phyloP scores from a whole-genome alignment of 2,329 filamentous ascomycete species.

The Hypoxylon sp. region DNA sequence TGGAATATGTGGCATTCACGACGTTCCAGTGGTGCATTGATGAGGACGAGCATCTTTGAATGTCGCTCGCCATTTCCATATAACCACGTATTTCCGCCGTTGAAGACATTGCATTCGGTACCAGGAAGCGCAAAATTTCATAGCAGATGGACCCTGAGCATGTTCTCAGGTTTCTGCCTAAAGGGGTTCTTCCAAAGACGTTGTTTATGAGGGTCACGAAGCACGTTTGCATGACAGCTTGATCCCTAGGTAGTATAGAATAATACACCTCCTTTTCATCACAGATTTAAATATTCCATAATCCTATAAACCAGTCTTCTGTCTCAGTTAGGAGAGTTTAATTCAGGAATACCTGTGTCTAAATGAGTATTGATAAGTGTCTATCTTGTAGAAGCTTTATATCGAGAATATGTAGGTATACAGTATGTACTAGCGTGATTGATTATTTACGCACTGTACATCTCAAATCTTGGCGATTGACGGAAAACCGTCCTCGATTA shows the following conservation, averaged over 20 bases:
- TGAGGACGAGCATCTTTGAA: not conserved
- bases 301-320: not conserved
- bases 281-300: not conserved
- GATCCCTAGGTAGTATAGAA: slow-evolving; percentile 4
- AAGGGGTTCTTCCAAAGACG: not conserved
- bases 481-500: slow-evolving; percentile 2
- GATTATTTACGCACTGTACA: slow-evolving; percentile 17
- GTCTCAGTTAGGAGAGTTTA: not conserved
- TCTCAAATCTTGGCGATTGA: not conserved
- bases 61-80: not conserved
- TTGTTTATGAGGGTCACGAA: not conserved
- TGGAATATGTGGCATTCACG: not conserved
- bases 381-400: not conserved
- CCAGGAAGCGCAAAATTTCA: not conserved
- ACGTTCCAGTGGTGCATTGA: not conserved
- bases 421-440: not conserved
- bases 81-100: not conserved
- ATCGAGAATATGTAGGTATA: not conserved
- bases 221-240: not conserved
- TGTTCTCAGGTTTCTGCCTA: not conserved
- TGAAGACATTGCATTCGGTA: not conserved
- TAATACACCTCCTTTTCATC: slow-evolving; percentile 6
- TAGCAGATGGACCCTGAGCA: slow-evolving; percentile 2
- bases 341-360: not conserved
- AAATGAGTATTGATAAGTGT: not conserved